A percentile compares a stretch with the other conserved stretches of the same genome.
Conservation (phyloP, 306 rosid species). For the Pyrus bretschneideri region DNA sequence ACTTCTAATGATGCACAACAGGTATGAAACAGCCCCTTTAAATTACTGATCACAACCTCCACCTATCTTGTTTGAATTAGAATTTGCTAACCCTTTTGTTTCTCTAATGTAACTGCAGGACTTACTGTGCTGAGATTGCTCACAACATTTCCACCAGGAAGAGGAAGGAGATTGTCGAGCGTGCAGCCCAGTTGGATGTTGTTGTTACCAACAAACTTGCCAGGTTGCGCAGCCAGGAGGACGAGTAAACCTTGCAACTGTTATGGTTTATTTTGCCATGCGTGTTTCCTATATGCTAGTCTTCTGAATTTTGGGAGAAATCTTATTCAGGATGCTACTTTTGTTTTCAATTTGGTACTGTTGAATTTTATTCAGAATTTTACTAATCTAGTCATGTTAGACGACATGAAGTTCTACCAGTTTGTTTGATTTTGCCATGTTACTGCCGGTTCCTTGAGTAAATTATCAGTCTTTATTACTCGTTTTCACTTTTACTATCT, state of each 20-base stretch:
- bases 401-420: background rate
- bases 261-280: background rate
- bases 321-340: slow-evolving; percentile 4
- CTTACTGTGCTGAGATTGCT: slow-evolving; percentile 78
- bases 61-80: background rate
- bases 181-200: slow-evolving; percentile 73
- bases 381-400: background rate
- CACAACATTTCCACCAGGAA: slow-evolving; percentile 57
- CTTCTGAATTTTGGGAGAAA: slow-evolving; percentile 1
- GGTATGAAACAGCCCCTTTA: slow-evolving; percentile 21
- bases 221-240: slow-evolving; percentile 79
- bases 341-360: slow-evolving; percentile 7
- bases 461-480: no score
- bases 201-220: slow-evolving; percentile 70
- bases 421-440: background rate
- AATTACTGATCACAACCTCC: background rate
- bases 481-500: no score
- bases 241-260: slow-evolving; percentile 31
- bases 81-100: background rate
- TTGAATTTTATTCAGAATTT: background rate
- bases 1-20: slow-evolving; percentile 77
- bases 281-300: slow-evolving; percentile 5
- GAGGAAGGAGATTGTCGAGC: slow-evolving; percentile 69
- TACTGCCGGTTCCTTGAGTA: background rate
- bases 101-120: slow-evolving; percentile 24